phyloP scores from a whole-genome alignment of 2,329 filamentous ascomycete genomes.

The Ceratocystiopsis brevicomis region DNA sequence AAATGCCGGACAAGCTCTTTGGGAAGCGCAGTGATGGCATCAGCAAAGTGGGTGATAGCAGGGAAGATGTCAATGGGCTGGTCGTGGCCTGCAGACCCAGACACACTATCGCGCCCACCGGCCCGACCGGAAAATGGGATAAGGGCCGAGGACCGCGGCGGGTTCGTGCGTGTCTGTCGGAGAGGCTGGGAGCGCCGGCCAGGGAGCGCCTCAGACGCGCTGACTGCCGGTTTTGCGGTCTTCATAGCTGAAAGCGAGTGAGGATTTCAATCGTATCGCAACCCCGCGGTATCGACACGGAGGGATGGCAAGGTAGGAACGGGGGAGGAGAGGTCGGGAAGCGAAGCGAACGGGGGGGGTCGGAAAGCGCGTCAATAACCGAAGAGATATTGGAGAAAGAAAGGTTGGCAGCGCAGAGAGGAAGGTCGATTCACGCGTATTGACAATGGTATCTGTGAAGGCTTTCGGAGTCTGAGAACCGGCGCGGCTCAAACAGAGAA shows the following conservation, averaged over 20 bases:
- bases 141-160: constrained; percentile 33
- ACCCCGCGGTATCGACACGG: too few relatives aligned
- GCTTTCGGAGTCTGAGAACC: not conserved
- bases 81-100: constrained; percentile 25
- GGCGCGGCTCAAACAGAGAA: too few relatives aligned
- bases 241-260: constrained; percentile 27
- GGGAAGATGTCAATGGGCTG: constrained; percentile 49
- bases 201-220: constrained; percentile 24
- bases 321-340: not conserved
- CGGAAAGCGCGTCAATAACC: too few relatives aligned
- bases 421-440: too few relatives aligned
- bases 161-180: constrained; percentile 28
- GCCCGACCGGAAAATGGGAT: constrained; percentile 23
- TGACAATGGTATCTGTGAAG: too few relatives aligned
- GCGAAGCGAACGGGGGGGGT: too few relatives aligned
- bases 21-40: constrained; percentile 78
- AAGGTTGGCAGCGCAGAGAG: too few relatives aligned
- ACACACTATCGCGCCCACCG: constrained; percentile 20
- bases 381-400: too few relatives aligned
- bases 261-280: not conserved
- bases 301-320: not conserved
- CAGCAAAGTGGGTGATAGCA: constrained; percentile 60
- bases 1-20: constrained; percentile 93
- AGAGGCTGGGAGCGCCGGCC: constrained; percentile 15
- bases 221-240: constrained; percentile 28